Base-by-base conservation (phyloP, 768 basidiomycete species). In the Calocera cornea region DNA sequence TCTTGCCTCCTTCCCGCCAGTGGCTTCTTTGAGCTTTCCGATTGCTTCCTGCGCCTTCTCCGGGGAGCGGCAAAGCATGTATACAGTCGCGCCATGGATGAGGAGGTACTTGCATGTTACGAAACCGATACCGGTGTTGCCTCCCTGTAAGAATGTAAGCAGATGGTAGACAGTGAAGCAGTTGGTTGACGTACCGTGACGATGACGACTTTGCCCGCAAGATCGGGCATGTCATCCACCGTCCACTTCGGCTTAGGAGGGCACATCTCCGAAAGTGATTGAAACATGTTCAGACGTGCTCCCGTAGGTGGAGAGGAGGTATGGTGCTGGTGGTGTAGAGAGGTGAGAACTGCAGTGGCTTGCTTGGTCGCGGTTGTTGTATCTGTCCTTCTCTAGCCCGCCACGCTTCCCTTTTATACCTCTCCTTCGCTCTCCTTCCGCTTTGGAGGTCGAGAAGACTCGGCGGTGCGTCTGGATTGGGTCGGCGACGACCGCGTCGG, bases 31-130 rank as follows among this genome's bases (percentile, higher is more conserved):
- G 67, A 90, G 75, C 7, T 84, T 81, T 33, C 76, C 69, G 67
- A 88, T 87, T 0, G 86, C 85, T 1, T 71, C 72, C 2, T 80
- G 76, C 0, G 80, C 77, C 69, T 82, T 87, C 33, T 75, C 74
- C 64, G 74, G 69, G 65, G 72, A 79, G n/a, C 86, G 80, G 11
- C 78, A 76, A 0, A 83, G 85, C 49, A 89, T 71, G 72, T 90
- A 89, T 0, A 89, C 87, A 66, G 82, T 87, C 10, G 87, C 87
- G 71, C 86, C 83, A 70, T 83, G 84, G 12, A 70, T 40, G 19
- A 88, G 76, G 8, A 87, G 54, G 19, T 60, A 60, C 31, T 60
- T 60, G 54, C 54, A 60, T 27, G 54, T 60, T 16, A 60, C 31
- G 19, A 60, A 60, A 10, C 54, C 54, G 54, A 60, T 60, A 22